These are phyloP conservation scores for Neurospora sp. DNA, from an alignment of 495 filamentous ascomycete species.

Conservation along the genomic window DNA sequence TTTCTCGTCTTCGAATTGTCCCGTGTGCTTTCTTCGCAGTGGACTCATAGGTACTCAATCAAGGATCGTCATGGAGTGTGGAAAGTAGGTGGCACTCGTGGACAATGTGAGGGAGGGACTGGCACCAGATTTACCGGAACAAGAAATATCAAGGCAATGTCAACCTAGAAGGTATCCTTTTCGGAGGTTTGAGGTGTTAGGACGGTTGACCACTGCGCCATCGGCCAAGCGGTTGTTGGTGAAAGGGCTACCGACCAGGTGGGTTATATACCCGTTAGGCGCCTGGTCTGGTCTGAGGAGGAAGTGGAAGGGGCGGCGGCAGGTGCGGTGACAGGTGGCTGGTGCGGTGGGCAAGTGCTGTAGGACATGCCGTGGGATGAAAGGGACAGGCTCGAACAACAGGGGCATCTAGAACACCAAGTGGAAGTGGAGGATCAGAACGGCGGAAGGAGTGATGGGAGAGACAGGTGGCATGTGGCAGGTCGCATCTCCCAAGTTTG, in stretches of 20 bases:
- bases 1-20: background rate
- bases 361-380: background rate
- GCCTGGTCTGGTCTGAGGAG: background rate
- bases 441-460: background rate
- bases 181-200: background rate
- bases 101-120: background rate
- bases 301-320: background rate
- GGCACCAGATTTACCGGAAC: background rate
- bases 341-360: background rate
- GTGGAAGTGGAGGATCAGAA: background rate
- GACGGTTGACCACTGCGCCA: background rate
- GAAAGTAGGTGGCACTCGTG: background rate
- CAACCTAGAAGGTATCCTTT: background rate
- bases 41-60: too few species aligned
- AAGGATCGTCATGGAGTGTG: background rate
- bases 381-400: background rate
- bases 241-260: background rate
- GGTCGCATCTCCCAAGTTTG: background rate
- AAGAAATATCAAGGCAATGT: background rate
- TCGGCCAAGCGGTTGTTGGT: background rate
- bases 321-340: background rate
- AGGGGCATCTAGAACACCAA: background rate
- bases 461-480: background rate
- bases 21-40: background rate
- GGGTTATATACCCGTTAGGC: background rate